These are phyloP conservation scores for Boletellus emodensis DNA, from an alignment of 768 basidiomycete species.

Conservation along the genomic window DNA sequence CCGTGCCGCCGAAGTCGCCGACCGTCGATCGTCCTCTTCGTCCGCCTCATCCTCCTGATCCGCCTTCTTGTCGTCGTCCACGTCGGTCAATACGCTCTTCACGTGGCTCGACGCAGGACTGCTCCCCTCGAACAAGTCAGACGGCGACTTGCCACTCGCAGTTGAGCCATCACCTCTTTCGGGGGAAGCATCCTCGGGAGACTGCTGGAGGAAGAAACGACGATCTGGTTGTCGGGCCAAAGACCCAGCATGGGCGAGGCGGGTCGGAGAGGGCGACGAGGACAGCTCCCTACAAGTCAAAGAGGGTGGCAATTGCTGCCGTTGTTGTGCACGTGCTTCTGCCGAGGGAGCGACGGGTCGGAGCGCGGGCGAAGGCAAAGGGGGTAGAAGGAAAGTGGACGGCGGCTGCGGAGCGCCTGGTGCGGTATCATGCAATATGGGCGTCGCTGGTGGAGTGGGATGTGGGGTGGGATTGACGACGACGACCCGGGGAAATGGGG, in stretches of 20 bases:
- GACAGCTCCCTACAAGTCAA: slow-evolving; percentile 1
- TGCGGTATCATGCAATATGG: slow-evolving; percentile 34
- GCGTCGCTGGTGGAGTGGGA: slow-evolving; percentile 74
- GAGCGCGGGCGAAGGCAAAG: slow-evolving; percentile 25
- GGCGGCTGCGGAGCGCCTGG: slow-evolving; percentile 23
- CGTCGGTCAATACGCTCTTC: slow-evolving; percentile 21
- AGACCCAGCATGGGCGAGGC: slow-evolving; percentile 21
- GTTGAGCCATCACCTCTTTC: slow-evolving; percentile 31
- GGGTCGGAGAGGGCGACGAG: slow-evolving; percentile 4
- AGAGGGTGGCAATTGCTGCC: slow-evolving; percentile 18
- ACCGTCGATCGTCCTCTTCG: slow-evolving; percentile 22
- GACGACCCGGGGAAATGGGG: slow-evolving; percentile 52
- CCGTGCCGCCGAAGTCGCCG: slow-evolving; percentile 12
- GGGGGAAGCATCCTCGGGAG: slow-evolving; percentile 37
- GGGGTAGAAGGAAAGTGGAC: slow-evolving; percentile 29
- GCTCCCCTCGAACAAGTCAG: slow-evolving; percentile 32
- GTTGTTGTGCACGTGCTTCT: slow-evolving; percentile 8
- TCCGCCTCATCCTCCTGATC: slow-evolving; percentile 15
- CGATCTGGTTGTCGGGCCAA: slow-evolving; percentile 37
- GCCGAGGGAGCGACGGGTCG: slow-evolving; percentile 2
- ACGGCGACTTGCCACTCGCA: slow-evolving; percentile 32
- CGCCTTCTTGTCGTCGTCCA: slow-evolving; percentile 14
- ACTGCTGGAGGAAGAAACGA: slow-evolving; percentile 44
- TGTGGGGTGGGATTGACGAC: slow-evolving; percentile 76
- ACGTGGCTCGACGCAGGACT: slow-evolving; percentile 34